Evolutionary conservation across 805 yeast genomes (phyloP).

Genomic region (Starmerella bombi): DNA sequence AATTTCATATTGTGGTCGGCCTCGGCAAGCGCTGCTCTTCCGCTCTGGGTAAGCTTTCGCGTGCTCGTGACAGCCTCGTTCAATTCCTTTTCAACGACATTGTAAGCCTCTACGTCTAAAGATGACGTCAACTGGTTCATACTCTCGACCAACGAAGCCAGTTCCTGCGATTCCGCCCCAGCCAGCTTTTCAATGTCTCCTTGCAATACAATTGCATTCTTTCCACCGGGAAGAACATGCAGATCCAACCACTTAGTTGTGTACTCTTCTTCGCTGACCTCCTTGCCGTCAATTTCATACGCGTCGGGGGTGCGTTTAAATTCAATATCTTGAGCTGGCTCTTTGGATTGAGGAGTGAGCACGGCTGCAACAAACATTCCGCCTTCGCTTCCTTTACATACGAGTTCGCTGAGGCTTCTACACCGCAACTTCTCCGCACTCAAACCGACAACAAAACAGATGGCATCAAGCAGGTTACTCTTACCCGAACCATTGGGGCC

Average conservation of each 20-base stretch:
- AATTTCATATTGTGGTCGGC: slow-evolving; percentile 36
- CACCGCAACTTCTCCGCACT: slow-evolving; percentile 66
- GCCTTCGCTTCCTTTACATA: slow-evolving; percentile 40
- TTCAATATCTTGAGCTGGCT: neutral
- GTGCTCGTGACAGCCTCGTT: slow-evolving; percentile 50
- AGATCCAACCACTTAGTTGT: slow-evolving; percentile 53
- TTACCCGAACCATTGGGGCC: slow-evolving; percentile 99
- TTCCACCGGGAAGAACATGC: slow-evolving; percentile 74
- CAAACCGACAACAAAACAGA: slow-evolving; percentile 85
- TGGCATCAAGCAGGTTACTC: slow-evolving; percentile 94
- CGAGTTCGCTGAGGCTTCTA: slow-evolving; percentile 54
- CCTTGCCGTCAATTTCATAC: slow-evolving; percentile 12
- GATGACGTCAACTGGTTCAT: slow-evolving; percentile 37
- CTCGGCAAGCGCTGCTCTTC: slow-evolving; percentile 64
- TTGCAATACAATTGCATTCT: slow-evolving; percentile 87
- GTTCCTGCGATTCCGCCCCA: slow-evolving; percentile 63
- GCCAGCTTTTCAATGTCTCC: slow-evolving; percentile 95
- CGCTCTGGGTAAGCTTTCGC: slow-evolving; percentile 48
- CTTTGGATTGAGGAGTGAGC: slow-evolving; percentile 2
- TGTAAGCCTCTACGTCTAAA: slow-evolving; percentile 47
- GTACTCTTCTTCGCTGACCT: slow-evolving; percentile 35
- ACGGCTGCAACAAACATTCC: slow-evolving; percentile 9
- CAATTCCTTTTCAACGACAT: slow-evolving; percentile 41
- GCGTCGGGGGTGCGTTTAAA: slow-evolving; percentile 13
- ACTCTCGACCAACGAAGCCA: slow-evolving; percentile 62